phyloP scores from a whole-genome alignment of 345 rosid genomes.

The Gossypium thurberi region DNA sequence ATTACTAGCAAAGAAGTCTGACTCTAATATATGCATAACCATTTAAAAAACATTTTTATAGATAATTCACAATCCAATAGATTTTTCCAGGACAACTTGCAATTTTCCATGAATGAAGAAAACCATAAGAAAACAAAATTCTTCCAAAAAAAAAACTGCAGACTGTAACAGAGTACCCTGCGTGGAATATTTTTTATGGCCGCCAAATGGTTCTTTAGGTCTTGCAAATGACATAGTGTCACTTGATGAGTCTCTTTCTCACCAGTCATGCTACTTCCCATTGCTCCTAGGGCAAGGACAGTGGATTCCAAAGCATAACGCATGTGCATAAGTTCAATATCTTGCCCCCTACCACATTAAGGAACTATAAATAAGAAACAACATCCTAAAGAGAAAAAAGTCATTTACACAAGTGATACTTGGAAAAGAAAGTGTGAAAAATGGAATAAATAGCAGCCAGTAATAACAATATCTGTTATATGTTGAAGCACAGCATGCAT shows the following conservation, averaged over 20 bases:
- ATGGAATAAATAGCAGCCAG: background rate
- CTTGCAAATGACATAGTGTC: conserved; percentile 67
- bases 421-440: background rate
- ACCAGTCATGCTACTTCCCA: conserved; percentile 45
- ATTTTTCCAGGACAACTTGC: conserved; percentile 4
- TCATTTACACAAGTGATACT: background rate
- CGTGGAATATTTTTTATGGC: conserved; percentile 74
- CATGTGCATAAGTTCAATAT: conserved; percentile 94
- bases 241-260: conserved; percentile 44
- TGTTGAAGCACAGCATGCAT: background rate
- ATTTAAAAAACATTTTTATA: background rate
- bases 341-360: conserved; percentile 62
- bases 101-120: conserved; percentile 8
- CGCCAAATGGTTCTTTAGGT: conserved; percentile 66
- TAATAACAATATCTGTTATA: background rate
- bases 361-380: conserved; percentile 8
- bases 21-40: background rate
- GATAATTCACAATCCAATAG: conserved; percentile 10
- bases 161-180: conserved; percentile 41
- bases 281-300: conserved; percentile 67
- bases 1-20: background rate
- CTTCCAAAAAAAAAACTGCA: conserved; percentile 11
- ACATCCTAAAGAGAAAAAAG: background rate
- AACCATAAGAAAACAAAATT: conserved; percentile 8
- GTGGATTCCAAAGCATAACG: conserved; percentile 86